Conservation (phyloP, 2,329 filamentous ascomycete genomes). For the Cladobotryum mycophilum region DNA sequence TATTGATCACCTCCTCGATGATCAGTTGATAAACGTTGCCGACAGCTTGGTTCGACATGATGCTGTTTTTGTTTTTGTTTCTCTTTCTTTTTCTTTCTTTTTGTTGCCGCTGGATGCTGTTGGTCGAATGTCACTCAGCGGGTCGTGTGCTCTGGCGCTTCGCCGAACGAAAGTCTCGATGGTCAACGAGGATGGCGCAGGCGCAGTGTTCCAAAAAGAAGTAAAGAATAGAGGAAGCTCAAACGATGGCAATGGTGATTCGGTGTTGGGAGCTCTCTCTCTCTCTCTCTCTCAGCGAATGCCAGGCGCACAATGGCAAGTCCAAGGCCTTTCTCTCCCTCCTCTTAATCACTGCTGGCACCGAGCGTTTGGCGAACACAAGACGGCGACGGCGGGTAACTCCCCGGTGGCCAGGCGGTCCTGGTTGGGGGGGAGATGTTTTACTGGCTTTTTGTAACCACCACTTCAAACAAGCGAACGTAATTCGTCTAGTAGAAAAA, state of each 20-base stretch:
- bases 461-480: slow-evolving; percentile 2
- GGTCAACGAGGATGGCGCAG: no score
- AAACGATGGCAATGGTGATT: no score
- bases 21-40: slow-evolving; percentile 75
- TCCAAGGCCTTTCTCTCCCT: neutral
- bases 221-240: no score
- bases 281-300: no score
- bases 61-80: no score
- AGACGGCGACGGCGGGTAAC: slow-evolving; percentile 9
- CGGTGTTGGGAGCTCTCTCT: no score
- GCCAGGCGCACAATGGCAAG: neutral
- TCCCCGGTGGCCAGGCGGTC: slow-evolving; percentile 1
- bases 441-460: slow-evolving; percentile 1
- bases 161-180: neutral
- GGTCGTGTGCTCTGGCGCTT: slow-evolving; percentile 5
- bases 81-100: neutral
- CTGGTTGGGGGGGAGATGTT: slow-evolving; percentile 2
- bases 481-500: neutral
- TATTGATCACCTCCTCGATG: slow-evolving; percentile 81
- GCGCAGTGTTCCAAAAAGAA: no score
- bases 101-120: slow-evolving; percentile 8
- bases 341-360: neutral
- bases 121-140: slow-evolving; percentile 7
- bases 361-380: slow-evolving; percentile 6
- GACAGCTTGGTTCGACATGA: slow-evolving; percentile 55